phyloP scores from a whole-genome alignment of 139 green algal genomes.

The Desmodesmus armatus region DNA sequence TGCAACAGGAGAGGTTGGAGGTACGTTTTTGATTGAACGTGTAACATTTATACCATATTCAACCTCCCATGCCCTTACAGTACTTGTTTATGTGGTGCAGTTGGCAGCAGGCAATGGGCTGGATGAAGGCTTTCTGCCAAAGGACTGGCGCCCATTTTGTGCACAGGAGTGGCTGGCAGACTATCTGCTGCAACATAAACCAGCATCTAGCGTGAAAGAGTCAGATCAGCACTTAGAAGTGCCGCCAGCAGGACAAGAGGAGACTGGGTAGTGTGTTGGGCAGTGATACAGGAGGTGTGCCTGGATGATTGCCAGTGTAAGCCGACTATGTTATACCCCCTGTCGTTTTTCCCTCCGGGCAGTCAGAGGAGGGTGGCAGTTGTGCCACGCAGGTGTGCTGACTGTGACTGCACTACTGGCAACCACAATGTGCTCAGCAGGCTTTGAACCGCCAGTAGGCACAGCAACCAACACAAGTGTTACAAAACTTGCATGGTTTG shows the following conservation, averaged over 20 bases:
- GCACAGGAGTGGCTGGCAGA: conserved; percentile 36
- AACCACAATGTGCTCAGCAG: too few species aligned
- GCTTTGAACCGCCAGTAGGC: too few species aligned
- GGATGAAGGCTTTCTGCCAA: conserved; percentile 4
- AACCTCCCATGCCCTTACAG: neutral
- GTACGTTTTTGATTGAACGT: neutral
- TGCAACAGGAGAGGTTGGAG: neutral
- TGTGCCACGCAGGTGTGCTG: too few species aligned
- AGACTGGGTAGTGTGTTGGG: neutral
- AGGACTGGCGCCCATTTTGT: conserved; percentile 24
- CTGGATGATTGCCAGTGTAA: too few species aligned
- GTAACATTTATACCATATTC: neutral
- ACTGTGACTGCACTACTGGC: too few species aligned
- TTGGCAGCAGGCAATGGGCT: conserved; percentile 1
- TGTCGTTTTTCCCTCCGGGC: too few species aligned
- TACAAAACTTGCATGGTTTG: too few species aligned
- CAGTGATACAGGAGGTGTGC: too few species aligned
- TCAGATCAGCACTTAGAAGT: neutral
- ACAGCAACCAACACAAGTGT: too few species aligned
- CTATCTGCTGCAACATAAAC: conserved; percentile 6
- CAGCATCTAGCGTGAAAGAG: neutral
- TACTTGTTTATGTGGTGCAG: neutral
- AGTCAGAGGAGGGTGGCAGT: too few species aligned
- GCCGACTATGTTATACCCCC: too few species aligned
- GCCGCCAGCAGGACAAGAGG: neutral